Base-by-base conservation (phyloP, 257 asterid genomes). In the Lycium ferocissimum region DNA sequence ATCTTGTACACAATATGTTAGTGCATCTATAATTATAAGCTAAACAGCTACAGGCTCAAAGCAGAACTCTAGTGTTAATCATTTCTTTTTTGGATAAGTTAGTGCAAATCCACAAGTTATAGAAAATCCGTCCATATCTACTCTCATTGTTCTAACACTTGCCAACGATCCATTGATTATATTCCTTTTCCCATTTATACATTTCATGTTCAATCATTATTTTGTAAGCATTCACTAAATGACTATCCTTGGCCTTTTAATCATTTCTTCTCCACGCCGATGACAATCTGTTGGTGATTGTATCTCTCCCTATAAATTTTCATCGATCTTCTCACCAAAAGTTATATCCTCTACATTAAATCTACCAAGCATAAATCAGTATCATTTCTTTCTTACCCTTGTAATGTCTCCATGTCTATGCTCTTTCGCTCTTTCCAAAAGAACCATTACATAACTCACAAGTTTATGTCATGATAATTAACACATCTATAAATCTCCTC, bases 1-100 rank as follows among this genome's bases (percentile, higher is more conserved):
- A 72, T 45, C 58, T n/a, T 72, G 58, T 72, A 45, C 45, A 72
- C 35, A 45, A 20, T 45, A 45, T 35, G 80, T n/a, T 72, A 72
- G 37, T 22, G 35, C 38, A 45, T 72, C 80, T 10, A 62, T 62
- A 62, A 22, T 14, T 54, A 72, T 73, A 47, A 66, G 45, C 72
- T 33, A 62, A 62, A 26, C 7, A 33, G 11, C 9, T 73, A 73
- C 20, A 47, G 2, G 37, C n/a, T 47, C 13, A 73, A 73, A 22
- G 70, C 70, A 62, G 6, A 22, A 20, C 70, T 9, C 15, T 20
- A 62, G 7, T 62, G 37, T 62, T 20, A 62, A 12, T 56, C 20
- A 4, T 4, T 62, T 10, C 9, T 61, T n/a, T 61, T 8, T n/a
- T n/a, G 37, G 14, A 57, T 57, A 56, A 4, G 62, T 35, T 67